A percentile compares a stretch with the other conserved stretches of the same genome.
Evolutionary conservation across 352 stramenopile genomes (phyloP).

Genomic region (Pythium folliculosum): DNA sequence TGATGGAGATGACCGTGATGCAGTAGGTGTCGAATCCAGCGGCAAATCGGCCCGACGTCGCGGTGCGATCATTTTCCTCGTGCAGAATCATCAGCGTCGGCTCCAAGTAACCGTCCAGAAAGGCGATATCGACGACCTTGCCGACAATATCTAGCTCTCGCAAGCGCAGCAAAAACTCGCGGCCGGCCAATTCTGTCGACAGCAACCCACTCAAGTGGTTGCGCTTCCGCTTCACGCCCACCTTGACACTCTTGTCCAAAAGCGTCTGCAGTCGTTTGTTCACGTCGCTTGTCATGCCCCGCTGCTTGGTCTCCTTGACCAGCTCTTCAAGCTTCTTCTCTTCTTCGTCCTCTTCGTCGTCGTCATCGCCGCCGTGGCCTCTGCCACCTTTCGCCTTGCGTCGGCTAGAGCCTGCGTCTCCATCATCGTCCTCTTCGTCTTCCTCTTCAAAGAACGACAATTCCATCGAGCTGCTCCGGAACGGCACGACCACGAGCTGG

Average conservation of each 20-base stretch:
- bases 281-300: conserved; percentile 61
- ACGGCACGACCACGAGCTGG: conserved; percentile 82
- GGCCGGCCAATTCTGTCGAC: conserved; percentile 67
- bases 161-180: conserved; percentile 75
- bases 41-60: conserved; percentile 67
- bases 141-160: conserved; percentile 76
- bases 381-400: conserved; percentile 27
- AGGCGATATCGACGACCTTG: conserved; percentile 80
- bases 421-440: conserved; percentile 66
- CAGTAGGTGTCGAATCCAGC: conserved; percentile 80
- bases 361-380: conserved; percentile 35
- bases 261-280: conserved; percentile 62
- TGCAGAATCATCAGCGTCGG: conserved; percentile 87
- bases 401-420: conserved; percentile 9
- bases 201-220: conserved; percentile 70
- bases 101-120: conserved; percentile 85
- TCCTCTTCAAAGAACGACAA: conserved; percentile 81
- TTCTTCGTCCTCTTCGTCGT: conserved; percentile 82
- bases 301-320: conserved; percentile 73
- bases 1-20: conserved; percentile 86
- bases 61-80: conserved; percentile 80
- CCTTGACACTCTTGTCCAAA: conserved; percentile 83
- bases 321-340: conserved; percentile 75
- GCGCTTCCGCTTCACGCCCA: conserved; percentile 71
- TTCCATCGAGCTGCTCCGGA: conserved; percentile 76